Percentiles rank a stretch among this genome's conserved stretches.
Conservation (phyloP, 208 protist genomes). For the Willaertia magna region DNA sequence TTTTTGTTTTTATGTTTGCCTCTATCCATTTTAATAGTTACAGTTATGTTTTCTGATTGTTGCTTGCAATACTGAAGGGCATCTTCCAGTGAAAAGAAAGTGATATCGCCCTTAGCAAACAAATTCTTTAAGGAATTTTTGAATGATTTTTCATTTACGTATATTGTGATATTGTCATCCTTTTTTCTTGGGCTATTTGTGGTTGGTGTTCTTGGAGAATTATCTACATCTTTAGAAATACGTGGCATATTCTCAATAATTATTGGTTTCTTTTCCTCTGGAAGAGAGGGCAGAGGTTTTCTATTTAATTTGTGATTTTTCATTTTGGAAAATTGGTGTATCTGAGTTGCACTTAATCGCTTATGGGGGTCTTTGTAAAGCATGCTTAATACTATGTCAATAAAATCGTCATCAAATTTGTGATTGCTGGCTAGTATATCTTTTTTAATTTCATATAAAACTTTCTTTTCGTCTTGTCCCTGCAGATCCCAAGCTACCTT, state of each 20-base stretch:
- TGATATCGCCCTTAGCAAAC: not conserved
- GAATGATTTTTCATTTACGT: not conserved
- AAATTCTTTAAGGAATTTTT: not conserved
- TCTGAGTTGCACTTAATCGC: not conserved
- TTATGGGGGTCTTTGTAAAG: not conserved
- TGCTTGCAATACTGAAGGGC: not conserved
- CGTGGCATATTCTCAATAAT: not conserved
- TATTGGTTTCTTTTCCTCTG: not conserved
- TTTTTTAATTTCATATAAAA: not conserved
- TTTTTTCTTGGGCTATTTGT: not conserved
- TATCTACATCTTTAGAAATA: too few species aligned
- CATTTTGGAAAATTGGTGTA: not conserved
- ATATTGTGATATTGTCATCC: not conserved
- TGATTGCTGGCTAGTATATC: not conserved
- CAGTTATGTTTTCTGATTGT: not conserved
- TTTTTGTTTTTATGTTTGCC: not conserved
- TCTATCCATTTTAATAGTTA: not conserved
- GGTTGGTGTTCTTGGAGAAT: not conserved
- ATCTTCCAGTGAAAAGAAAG: not conserved
- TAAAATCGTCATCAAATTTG: not conserved
- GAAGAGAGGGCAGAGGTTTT: not conserved
- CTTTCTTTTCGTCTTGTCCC: not conserved
- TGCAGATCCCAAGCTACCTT: not conserved
- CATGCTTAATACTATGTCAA: not conserved
- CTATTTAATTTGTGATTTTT: not conserved